A percentile compares a stretch with the other conserved stretches of the same genome.
phyloP scores from a whole-genome alignment of 257 asterid genomes.

The Solanum bukasovii region DNA sequence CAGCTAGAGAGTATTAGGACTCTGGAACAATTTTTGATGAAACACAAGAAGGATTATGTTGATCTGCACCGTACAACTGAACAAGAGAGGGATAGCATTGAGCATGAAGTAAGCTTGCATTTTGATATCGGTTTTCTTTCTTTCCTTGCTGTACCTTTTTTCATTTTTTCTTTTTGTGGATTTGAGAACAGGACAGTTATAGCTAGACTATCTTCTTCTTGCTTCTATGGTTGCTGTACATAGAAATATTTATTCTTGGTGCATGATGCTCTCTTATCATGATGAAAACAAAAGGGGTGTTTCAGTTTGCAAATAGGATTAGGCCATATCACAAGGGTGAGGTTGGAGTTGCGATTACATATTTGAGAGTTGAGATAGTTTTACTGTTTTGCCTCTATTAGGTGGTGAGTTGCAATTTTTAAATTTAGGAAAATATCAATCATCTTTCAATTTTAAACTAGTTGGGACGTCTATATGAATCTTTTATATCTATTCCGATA shows the following conservation, averaged over 20 bases:
- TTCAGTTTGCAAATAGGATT: not conserved
- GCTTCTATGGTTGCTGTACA: not conserved
- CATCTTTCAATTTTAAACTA: not conserved
- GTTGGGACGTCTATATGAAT: not conserved
- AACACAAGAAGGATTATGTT: constrained; percentile 83
- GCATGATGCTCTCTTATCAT: not conserved
- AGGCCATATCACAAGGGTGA: not conserved
- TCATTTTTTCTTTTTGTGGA: not conserved
- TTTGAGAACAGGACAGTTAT: not conserved
- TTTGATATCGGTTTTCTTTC: not conserved
- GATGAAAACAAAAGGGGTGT: not conserved
- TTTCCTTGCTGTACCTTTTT: not conserved
- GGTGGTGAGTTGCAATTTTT: not conserved
- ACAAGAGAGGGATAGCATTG: constrained; percentile 89
- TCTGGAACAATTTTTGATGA: constrained; percentile 68
- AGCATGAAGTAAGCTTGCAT: constrained; percentile 64
- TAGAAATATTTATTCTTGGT: not conserved
- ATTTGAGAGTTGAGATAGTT: not conserved
- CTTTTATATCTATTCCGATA: not conserved
- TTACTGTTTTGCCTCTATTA: not conserved
- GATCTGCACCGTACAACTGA: constrained; percentile 84
- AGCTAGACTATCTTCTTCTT: not conserved
- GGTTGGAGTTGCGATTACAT: not conserved
- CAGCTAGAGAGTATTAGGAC: constrained; percentile 72
- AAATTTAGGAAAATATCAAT: not conserved